Evolutionary conservation across 306 rosid species (phyloP).

Genomic region (Crotalaria pallida): DNA sequence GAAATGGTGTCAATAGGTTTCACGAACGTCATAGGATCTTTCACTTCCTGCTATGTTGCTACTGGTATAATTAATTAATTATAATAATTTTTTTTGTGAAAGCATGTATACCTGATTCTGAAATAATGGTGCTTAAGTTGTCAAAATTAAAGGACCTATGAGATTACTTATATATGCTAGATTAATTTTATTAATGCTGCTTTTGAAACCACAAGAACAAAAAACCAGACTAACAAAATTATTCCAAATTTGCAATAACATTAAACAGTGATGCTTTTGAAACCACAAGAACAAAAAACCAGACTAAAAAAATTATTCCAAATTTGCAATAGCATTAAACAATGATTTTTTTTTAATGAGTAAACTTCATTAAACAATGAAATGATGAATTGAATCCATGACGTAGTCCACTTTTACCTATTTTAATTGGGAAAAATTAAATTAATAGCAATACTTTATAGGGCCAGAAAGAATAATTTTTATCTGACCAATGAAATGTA

Average conservation of each 20-base stretch:
- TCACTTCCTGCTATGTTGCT: constrained; percentile 87
- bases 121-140: neutral
- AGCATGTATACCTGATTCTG: neutral
- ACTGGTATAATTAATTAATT: too few relatives aligned
- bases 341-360: constrained; percentile 1
- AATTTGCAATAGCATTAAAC: neutral
- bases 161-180: neutral
- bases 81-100: neutral
- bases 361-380: too few relatives aligned
- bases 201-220: neutral
- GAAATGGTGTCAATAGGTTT: constrained; percentile 79
- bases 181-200: neutral
- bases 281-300: neutral
- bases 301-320: neutral
- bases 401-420: neutral
- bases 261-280: neutral
- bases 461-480: neutral
- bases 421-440: neutral
- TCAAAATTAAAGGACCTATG: neutral
- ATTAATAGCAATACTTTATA: neutral
- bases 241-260: neutral
- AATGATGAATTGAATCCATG: neutral
- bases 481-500: neutral
- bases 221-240: neutral
- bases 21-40: constrained; percentile 80